These are phyloP conservation scores for Pythium brassicae DNA, from an alignment of 352 stramenopile genomes.

Conservation along the genomic window DNA sequence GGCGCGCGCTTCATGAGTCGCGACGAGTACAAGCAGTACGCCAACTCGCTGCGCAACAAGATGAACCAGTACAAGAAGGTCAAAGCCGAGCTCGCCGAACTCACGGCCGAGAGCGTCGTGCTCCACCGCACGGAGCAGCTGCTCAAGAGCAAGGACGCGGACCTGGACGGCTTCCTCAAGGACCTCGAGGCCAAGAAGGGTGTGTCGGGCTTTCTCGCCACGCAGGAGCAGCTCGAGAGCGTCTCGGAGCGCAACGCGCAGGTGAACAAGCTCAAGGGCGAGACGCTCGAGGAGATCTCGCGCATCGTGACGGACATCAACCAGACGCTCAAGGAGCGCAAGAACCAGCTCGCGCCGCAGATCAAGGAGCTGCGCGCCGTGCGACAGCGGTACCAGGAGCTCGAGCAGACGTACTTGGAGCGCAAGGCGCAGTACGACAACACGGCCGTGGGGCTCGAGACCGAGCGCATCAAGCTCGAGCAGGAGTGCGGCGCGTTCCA, in stretches of 20 bases:
- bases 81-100: constrained; percentile 81
- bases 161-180: constrained; percentile 82
- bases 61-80: constrained; percentile 90
- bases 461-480: constrained; percentile 88
- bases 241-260: constrained; percentile 85
- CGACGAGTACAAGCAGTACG: constrained; percentile 90
- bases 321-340: constrained; percentile 87
- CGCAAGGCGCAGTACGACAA: constrained; percentile 89
- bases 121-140: constrained; percentile 90
- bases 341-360: constrained; percentile 90
- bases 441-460: constrained; percentile 80
- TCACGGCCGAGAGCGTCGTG: constrained; percentile 88
- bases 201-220: constrained; percentile 83
- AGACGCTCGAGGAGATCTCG: constrained; percentile 94
- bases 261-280: constrained; percentile 89
- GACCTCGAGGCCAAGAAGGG: constrained; percentile 84
- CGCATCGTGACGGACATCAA: constrained; percentile 90
- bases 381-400: constrained; percentile 86
- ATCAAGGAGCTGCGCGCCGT: constrained; percentile 90
- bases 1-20: constrained; percentile 80
- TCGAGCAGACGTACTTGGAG: constrained; percentile 86
- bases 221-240: constrained; percentile 83
- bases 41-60: constrained; percentile 86
- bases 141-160: constrained; percentile 79
- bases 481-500: constrained; percentile 87